Base-by-base conservation (phyloP, 148 eudicot species). In the Drosera capensis region DNA sequence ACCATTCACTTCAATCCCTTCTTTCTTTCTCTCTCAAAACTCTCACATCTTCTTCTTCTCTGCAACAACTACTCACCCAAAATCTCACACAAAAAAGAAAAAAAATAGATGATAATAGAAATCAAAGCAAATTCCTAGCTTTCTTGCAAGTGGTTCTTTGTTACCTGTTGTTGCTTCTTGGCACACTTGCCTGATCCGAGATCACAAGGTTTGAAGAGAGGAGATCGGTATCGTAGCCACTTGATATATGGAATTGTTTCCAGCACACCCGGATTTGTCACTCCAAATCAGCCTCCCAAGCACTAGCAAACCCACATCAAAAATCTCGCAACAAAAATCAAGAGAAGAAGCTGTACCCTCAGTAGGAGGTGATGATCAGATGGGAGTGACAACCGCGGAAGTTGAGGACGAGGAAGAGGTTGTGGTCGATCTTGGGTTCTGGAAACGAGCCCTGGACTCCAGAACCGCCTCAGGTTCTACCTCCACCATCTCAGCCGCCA, bases 181-280 rank as follows among this genome's bases (percentile, higher is more conserved):
- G 11, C 25, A 8, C 7, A 23, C 34, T 18, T 12, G 11, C 47
- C 24, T 35, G 15, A 14, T 6, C 26, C 16, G 25, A 39, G 42
- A 30, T 25, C 14, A n/a, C 21, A 4, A 41, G 23, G 45, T 37
- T 30, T 17, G 15, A 34, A 23, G 8, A 30, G 8, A 40, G 14
- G 18, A 48, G 49, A 30, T 23, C 49, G 52, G 46, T 48, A 42
- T 55, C 49, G 30, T 49, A 13, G 49, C n/a, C n/a, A n/a, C n/a
- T n/a, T n/a, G 12, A 16, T 25, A 44, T 26, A 88, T 88, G 96
- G 96, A 88, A 79, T 58, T 88, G 7, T 88, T 88, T 45, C 96
- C 96, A 29, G 77, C 96, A 55, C 96, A 83, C 51, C 96, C 96
- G 39, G 96, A 88, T 73, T 71, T 88, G 41, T 82, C 94, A 34